Percentiles rank a stretch among this genome's conserved stretches.
These are phyloP conservation scores for Fallopia convolvulus DNA, from an alignment of 148 eudicot species.

Conservation along the genomic window DNA sequence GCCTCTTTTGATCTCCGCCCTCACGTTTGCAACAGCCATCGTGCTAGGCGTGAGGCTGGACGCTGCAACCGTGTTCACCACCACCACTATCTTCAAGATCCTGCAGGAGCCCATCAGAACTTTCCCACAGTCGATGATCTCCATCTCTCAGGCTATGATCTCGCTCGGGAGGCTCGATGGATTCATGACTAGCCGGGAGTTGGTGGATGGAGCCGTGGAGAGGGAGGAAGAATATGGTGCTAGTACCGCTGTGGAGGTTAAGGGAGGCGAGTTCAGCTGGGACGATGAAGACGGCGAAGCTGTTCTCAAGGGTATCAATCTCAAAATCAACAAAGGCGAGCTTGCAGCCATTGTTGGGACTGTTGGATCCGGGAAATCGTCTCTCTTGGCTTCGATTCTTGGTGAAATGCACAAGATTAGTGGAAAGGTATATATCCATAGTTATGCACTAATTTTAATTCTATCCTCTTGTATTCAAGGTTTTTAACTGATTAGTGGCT, in stretches of 20 bases:
- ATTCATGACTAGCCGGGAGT: constrained; percentile 69
- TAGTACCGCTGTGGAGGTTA: constrained; percentile 50
- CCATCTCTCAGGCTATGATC: constrained; percentile 84
- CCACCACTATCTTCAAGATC: constrained; percentile 65
- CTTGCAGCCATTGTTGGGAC: constrained; percentile 88
- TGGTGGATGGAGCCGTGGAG: constrained; percentile 55
- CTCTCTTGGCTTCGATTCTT: constrained; percentile 69
- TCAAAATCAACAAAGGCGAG: constrained; percentile 64
- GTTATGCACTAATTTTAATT: neutral
- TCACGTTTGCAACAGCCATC: constrained; percentile 72
- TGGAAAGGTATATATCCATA: constrained; percentile 65
- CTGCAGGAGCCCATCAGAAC: constrained; percentile 85
- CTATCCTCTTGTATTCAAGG: neutral
- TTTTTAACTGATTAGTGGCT: neutral
- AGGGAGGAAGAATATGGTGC: constrained; percentile 43
- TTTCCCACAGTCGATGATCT: constrained; percentile 91
- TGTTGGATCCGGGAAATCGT: constrained; percentile 92
- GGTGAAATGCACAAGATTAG: constrained; percentile 86
- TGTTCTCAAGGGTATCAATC: constrained; percentile 40
- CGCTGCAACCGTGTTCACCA: constrained; percentile 82
- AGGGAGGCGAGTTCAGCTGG: constrained; percentile 74
- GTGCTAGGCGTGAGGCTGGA: constrained; percentile 54
- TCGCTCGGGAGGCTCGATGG: constrained; percentile 65
- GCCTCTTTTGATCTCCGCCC: constrained; percentile 45
- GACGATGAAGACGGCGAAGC: constrained; percentile 61